These are phyloP conservation scores for Grammothele lineata DNA, from an alignment of 768 basidiomycete genomes.

Conservation along the genomic window DNA sequence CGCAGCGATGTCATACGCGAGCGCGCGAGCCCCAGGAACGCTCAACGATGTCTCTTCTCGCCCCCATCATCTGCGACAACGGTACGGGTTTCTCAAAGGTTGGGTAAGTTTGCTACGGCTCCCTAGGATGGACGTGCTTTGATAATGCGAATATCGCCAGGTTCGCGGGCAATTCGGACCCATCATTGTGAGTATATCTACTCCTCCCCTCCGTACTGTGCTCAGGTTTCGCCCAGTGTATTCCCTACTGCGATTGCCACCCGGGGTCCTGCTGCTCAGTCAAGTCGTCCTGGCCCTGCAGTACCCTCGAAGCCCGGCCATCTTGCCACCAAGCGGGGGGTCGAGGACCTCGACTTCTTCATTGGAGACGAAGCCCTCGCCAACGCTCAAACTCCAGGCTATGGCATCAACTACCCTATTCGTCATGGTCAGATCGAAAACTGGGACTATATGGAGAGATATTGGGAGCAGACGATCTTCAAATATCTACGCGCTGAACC, in stretches of 20 bases:
- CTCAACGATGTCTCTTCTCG: slow-evolving; percentile 69
- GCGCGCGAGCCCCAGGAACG: too few species aligned
- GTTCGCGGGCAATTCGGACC: slow-evolving; percentile 98
- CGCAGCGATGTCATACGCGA: too few species aligned
- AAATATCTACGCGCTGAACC: slow-evolving; percentile 98
- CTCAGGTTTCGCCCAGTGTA: slow-evolving; percentile 49
- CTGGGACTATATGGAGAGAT: slow-evolving; percentile 98
- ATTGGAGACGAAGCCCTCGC: slow-evolving; percentile 98
- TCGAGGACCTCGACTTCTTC: slow-evolving; percentile 99
- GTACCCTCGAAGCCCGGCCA: slow-evolving; percentile 84
- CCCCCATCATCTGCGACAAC: slow-evolving; percentile 97
- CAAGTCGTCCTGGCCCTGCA: slow-evolving; percentile 64
- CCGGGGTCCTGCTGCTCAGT: slow-evolving; percentile 61
- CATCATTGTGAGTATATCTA: slow-evolving; percentile 74
- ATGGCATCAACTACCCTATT: slow-evolving; percentile 94
- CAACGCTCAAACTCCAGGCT: slow-evolving; percentile 91
- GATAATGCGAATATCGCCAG: too few species aligned
- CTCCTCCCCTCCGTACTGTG: not conserved
- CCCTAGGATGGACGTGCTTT: too few species aligned
- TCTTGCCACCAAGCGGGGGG: slow-evolving; percentile 93
- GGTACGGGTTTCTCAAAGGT: slow-evolving; percentile 97
- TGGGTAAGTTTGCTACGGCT: slow-evolving; percentile 82
- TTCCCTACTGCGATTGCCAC: slow-evolving; percentile 98
- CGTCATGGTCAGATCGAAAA: slow-evolving; percentile 97
- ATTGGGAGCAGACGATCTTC: slow-evolving; percentile 99